Conservation (phyloP, 2,329 filamentous ascomycete genomes). For the Phialemoniopsis sp. region DNA sequence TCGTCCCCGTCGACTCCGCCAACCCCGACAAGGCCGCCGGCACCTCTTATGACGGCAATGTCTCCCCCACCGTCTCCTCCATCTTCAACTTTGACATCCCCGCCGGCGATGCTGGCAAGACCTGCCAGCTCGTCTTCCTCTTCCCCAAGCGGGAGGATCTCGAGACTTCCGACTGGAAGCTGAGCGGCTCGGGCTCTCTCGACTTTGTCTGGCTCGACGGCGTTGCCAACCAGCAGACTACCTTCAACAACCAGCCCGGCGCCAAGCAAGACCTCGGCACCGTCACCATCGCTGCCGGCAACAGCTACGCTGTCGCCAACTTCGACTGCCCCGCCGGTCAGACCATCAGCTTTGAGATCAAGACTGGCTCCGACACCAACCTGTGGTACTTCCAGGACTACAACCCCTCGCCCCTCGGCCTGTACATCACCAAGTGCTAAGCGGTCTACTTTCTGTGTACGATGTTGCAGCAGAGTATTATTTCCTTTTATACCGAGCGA, state of each 20-base stretch:
- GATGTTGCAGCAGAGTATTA: too few species aligned
- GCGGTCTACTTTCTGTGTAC: too few species aligned
- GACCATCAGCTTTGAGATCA: conserved; percentile 5
- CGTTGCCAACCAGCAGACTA: conserved; percentile 20
- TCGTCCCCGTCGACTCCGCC: conserved; percentile 20
- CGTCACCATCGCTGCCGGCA: conserved; percentile 25
- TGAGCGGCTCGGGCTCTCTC: conserved; percentile 29
- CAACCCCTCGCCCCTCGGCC: conserved; percentile 15
- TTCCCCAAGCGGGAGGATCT: conserved; percentile 30
- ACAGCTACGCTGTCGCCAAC: conserved; percentile 22
- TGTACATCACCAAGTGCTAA: conserved; percentile 11
- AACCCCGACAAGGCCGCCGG: conserved; percentile 32
- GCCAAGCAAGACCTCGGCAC: conserved; percentile 5
- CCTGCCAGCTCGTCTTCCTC: conserved; percentile 41
- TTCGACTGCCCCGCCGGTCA: conserved; percentile 23
- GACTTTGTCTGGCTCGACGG: conserved; percentile 19
- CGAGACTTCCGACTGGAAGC: conserved; percentile 24
- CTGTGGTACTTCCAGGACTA: conserved; percentile 22
- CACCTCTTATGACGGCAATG: conserved; percentile 27
- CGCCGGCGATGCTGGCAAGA: conserved; percentile 27
- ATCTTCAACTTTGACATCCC: conserved; percentile 44
- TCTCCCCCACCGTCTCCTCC: conserved; percentile 28
- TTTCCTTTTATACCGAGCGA: too few species aligned
- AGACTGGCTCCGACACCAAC: conserved; percentile 18
- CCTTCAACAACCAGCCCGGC: conserved; percentile 21